Evolutionary conservation across 1,284 basidiomycete genomes (phyloP).

Genomic region (Cryptococcus neoformans): DNA sequence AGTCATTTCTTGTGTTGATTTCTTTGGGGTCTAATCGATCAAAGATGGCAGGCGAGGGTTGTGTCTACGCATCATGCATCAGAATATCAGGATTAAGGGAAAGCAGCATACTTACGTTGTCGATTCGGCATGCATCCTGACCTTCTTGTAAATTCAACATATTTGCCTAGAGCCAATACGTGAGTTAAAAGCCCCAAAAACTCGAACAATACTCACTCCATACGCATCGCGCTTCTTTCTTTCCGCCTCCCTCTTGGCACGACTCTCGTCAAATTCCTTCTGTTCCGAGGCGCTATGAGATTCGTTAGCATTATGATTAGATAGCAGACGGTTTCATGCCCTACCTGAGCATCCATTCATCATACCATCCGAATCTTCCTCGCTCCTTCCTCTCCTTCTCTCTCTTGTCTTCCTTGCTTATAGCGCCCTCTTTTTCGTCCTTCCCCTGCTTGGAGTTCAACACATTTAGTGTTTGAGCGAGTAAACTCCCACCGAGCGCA

Average conservation of each 20-base stretch:
- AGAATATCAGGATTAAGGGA: neutral
- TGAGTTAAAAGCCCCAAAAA: neutral
- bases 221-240: conserved; percentile 1
- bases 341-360: conserved; percentile 4
- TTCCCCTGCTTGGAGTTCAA: neutral
- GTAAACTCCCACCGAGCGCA: neutral
- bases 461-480: neutral
- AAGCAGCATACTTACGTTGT: neutral
- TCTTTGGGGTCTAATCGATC: neutral
- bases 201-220: neutral
- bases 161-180: neutral
- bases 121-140: conserved; percentile 1
- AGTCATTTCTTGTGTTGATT: too few relatives aligned
- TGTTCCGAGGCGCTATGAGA: neutral
- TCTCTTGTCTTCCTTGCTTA: neutral
- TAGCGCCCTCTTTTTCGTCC: neutral
- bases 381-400: neutral
- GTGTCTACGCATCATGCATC: neutral
- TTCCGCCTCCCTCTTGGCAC: neutral
- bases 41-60: too few relatives aligned
- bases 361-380: neutral
- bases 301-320: neutral
- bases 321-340: neutral
- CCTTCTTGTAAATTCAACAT: conserved; percentile 4
- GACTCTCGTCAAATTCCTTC: conserved; percentile 1